phyloP scores from a whole-genome alignment of 2,329 filamentous ascomycete species.

The Talaromyces sp. region DNA sequence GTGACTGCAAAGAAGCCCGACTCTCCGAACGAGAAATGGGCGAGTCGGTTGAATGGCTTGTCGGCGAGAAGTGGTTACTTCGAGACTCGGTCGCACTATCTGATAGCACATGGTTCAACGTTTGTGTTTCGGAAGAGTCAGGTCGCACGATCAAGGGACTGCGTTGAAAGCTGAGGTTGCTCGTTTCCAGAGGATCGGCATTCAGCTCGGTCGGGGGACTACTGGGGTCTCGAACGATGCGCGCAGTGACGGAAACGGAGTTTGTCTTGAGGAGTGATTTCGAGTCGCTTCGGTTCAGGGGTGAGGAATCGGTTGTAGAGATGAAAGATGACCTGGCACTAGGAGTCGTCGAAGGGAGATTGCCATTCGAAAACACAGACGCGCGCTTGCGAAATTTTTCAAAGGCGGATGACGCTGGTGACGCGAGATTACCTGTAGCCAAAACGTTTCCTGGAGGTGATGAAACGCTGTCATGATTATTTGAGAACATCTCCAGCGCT shows the following conservation, averaged over 20 bases:
- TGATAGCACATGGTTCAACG: constrained; percentile 17
- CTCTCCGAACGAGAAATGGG: constrained; percentile 36
- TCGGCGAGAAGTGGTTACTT: constrained; percentile 31
- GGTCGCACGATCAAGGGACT: constrained; percentile 61
- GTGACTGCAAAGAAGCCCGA: constrained; percentile 36
- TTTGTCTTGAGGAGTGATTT: constrained; percentile 42
- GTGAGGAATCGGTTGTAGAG: constrained; percentile 24
- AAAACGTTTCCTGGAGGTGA: constrained; percentile 18
- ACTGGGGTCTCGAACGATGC: constrained; percentile 64
- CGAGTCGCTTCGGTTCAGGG: constrained; percentile 28
- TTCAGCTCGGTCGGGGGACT: constrained; percentile 36
- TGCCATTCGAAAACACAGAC: constrained; percentile 31
- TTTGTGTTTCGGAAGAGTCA: constrained; percentile 44
- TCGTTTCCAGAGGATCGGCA: constrained; percentile 26
- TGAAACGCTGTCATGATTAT: constrained; percentile 39
- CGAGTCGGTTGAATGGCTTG: constrained; percentile 35
- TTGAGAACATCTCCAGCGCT: constrained; percentile 72
- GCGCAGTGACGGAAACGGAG: constrained; percentile 82
- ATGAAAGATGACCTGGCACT: constrained; percentile 25
- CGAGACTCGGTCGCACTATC: constrained; percentile 2
- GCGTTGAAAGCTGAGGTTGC: constrained; percentile 46
- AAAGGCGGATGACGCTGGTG: constrained; percentile 52
- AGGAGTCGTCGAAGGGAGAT: constrained; percentile 21
- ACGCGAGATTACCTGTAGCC: constrained; percentile 29
- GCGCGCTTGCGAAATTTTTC: constrained; percentile 46